These are phyloP conservation scores for Diutina neorugosa DNA, from an alignment of 1,139 yeast species.

Conservation along the genomic window DNA sequence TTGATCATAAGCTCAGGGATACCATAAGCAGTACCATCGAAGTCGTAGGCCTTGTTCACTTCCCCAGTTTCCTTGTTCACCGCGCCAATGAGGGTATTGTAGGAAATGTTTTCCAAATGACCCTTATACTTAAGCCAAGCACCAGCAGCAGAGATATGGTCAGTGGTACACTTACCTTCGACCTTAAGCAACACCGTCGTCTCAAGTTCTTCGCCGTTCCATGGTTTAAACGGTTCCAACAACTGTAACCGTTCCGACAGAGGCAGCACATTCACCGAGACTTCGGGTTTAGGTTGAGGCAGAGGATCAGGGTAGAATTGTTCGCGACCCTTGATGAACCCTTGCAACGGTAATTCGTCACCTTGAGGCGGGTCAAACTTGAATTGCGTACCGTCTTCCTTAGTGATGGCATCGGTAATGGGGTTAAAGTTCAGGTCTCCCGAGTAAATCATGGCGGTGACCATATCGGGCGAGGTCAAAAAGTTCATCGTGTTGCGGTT, in stretches of 20 bases:
- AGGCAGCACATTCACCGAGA: conserved; percentile 64
- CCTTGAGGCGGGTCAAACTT: conserved; percentile 64
- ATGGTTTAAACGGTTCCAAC: conserved; percentile 76
- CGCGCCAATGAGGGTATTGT: conserved; percentile 94
- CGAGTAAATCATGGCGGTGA: conserved; percentile 90
- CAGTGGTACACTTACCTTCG: conserved; percentile 97
- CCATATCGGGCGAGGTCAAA: conserved; percentile 92
- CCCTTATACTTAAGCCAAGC: conserved; percentile 99
- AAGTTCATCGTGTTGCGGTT: conserved; percentile 95
- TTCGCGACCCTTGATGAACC: conserved; percentile 73
- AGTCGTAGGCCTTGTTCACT: conserved; percentile 81
- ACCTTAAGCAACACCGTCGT: conserved; percentile 76
- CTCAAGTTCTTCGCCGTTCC: conserved; percentile 73
- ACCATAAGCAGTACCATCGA: conserved; percentile 64
- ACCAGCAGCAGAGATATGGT: conserved; percentile 97
- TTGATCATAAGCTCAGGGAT: conserved; percentile 96
- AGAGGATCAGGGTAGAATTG: conserved; percentile 76
- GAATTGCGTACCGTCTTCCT: conserved; percentile 57
- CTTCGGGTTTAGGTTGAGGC: conserved; percentile 64
- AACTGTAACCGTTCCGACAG: conserved; percentile 57
- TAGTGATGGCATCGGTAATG: conserved; percentile 56
- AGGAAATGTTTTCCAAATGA: conserved; percentile 87
- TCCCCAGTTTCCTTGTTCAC: conserved; percentile 94
- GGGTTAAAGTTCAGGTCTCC: conserved; percentile 90
- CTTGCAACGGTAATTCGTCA: conserved; percentile 68